phyloP scores from a whole-genome alignment of 768 basidiomycete genomes.

The Leucocoprinus leucothites region DNA sequence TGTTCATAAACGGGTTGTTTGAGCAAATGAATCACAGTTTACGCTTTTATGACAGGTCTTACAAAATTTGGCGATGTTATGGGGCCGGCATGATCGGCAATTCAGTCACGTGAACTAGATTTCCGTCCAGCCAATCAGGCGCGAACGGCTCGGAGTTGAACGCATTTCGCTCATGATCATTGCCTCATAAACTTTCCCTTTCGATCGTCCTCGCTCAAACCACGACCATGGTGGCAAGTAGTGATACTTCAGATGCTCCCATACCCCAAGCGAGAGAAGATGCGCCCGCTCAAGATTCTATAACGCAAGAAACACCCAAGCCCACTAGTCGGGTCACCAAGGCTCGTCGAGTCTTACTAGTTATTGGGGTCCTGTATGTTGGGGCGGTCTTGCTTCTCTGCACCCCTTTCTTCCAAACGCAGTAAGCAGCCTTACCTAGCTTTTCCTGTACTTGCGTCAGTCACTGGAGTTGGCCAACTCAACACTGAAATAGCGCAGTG shows the following conservation, averaged over 20 bases:
- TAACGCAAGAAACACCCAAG: no score
- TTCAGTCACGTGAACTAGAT: neutral
- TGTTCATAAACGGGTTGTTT: neutral
- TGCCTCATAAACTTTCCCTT: no score
- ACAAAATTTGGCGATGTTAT: conserved; percentile 4
- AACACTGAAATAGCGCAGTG: conserved; percentile 24
- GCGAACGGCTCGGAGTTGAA: neutral
- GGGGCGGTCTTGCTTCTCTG: conserved; percentile 48
- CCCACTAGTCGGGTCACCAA: conserved; percentile 13
- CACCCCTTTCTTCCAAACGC: conserved; percentile 64
- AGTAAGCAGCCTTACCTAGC: conserved; percentile 42
- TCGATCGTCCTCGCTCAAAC: neutral
- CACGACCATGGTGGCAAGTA: conserved; percentile 7
- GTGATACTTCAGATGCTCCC: neutral
- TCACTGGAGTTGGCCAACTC: neutral
- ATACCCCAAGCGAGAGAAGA: neutral
- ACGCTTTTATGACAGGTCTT: no score
- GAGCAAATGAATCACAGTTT: neutral
- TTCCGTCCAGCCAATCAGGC: neutral
- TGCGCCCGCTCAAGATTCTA: neutral
- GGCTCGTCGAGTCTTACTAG: conserved; percentile 29
- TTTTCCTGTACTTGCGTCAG: neutral
- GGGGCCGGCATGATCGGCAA: neutral
- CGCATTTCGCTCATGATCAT: no score
- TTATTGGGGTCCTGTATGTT: conserved; percentile 53